Percentiles rank a stretch among this genome's conserved stretches.
Evolutionary conservation across 108 stramenopile genomes (phyloP).

Genomic region (Nitzschia putrida): DNA sequence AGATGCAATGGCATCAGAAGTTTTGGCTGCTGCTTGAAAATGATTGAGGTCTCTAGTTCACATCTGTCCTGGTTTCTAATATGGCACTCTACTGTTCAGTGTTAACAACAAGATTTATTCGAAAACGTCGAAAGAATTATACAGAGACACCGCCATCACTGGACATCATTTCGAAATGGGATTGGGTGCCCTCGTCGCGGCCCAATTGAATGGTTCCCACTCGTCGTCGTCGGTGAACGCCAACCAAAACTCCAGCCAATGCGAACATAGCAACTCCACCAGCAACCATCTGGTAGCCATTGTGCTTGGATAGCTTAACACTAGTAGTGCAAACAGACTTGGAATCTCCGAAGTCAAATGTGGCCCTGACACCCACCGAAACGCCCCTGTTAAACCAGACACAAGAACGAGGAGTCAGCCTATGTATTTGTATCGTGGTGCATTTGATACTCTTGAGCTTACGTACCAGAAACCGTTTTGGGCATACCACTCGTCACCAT

Average conservation of each 20-base stretch:
- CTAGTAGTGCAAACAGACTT: conserved; percentile 8
- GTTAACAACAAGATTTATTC: no score
- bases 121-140: not conserved
- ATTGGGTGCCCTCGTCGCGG: conserved; percentile 15
- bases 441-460: not conserved
- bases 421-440: not conserved
- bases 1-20: conserved; percentile 7
- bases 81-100: no score
- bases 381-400: not conserved
- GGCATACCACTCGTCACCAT: conserved; percentile 14
- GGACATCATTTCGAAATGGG: conserved; percentile 28
- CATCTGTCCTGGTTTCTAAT: no score
- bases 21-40: conserved; percentile 1
- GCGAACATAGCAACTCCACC: conserved; percentile 5
- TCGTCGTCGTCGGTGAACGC: not conserved
- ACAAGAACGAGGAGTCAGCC: not conserved
- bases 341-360: conserved; percentile 10
- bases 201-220: conserved; percentile 11
- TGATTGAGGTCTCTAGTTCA: no score
- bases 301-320: conserved; percentile 9
- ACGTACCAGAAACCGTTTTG: conserved; percentile 7
- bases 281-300: conserved; percentile 15
- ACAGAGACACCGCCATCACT: conserved; percentile 14
- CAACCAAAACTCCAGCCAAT: not conserved
- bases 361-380: not conserved